phyloP scores from a whole-genome alignment of 2,329 filamentous ascomycete genomes.

The Metarhizium humberi region DNA sequence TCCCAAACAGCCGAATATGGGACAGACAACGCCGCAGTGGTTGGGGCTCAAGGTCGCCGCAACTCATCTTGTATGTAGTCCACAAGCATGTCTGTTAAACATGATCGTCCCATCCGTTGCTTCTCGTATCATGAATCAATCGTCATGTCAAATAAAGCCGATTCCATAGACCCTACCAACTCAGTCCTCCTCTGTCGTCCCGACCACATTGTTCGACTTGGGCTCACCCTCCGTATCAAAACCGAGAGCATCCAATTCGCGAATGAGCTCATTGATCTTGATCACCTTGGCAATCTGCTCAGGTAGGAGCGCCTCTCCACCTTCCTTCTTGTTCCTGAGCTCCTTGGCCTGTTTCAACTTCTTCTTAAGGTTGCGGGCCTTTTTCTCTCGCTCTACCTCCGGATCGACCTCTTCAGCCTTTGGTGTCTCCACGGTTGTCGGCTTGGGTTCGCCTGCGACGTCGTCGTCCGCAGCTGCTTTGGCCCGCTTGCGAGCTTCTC shows the following conservation, averaged over 20 bases:
- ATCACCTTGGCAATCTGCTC: slow-evolving; percentile 98
- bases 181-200: not conserved
- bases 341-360: slow-evolving; percentile 92
- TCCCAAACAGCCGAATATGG: not conserved
- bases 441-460: slow-evolving; percentile 44
- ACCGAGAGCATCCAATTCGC: slow-evolving; percentile 76
- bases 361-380: slow-evolving; percentile 83
- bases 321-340: slow-evolving; percentile 82
- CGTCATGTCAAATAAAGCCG: not conserved
- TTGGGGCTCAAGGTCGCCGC: not conserved
- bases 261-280: slow-evolving; percentile 87
- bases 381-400: slow-evolving; percentile 80
- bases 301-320: slow-evolving; percentile 71
- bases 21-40: not conserved
- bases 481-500: slow-evolving; percentile 46
- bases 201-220: slow-evolving; percentile 18
- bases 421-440: slow-evolving; percentile 10
- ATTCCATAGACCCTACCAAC: not conserved
- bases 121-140: not conserved
- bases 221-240: slow-evolving; percentile 70
- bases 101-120: not conserved
- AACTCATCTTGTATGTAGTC: not conserved
- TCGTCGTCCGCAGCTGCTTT: slow-evolving; percentile 49
- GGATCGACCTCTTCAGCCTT: slow-evolving; percentile 45
- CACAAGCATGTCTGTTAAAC: not conserved